Conservation (phyloP, 371 early-diverging fungal species). For the Mucor ambiguus region DNA sequence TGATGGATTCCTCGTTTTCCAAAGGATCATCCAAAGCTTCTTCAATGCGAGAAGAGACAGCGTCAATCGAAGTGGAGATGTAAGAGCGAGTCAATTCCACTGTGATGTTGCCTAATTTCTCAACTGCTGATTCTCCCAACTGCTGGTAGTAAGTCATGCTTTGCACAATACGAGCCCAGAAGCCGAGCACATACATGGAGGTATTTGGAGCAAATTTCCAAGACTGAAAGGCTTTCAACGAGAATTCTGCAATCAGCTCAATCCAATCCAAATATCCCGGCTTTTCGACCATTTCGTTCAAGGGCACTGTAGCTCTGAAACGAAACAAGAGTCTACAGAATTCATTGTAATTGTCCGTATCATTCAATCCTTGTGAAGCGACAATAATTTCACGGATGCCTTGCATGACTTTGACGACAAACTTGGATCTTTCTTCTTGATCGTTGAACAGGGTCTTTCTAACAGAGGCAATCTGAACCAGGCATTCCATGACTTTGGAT, state of each 20-base stretch:
- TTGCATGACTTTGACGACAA: constrained; percentile 70
- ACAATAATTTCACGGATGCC: constrained; percentile 74
- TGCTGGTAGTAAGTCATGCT: constrained; percentile 61
- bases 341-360: constrained; percentile 82
- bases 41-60: constrained; percentile 61
- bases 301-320: constrained; percentile 79
- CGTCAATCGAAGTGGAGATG: constrained; percentile 57
- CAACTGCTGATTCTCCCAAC: constrained; percentile 40
- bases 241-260: constrained; percentile 71
- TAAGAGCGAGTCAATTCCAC: constrained; percentile 54
- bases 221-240: constrained; percentile 72
- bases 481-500: constrained; percentile 77
- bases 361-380: constrained; percentile 64
- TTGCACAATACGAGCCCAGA: constrained; percentile 82
- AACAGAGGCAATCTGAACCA: constrained; percentile 79
- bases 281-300: constrained; percentile 75
- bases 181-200: constrained; percentile 76
- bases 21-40: constrained; percentile 71
- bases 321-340: constrained; percentile 83
- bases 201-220: constrained; percentile 72
- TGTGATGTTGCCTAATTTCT: constrained; percentile 47
- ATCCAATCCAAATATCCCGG: constrained; percentile 76
- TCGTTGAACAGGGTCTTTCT: constrained; percentile 81
- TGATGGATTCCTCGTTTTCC: constrained; percentile 73
- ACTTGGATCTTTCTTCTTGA: constrained; percentile 69